Base-by-base conservation (phyloP, 208 protist genomes). In the Trypanosoma platydactyli region DNA sequence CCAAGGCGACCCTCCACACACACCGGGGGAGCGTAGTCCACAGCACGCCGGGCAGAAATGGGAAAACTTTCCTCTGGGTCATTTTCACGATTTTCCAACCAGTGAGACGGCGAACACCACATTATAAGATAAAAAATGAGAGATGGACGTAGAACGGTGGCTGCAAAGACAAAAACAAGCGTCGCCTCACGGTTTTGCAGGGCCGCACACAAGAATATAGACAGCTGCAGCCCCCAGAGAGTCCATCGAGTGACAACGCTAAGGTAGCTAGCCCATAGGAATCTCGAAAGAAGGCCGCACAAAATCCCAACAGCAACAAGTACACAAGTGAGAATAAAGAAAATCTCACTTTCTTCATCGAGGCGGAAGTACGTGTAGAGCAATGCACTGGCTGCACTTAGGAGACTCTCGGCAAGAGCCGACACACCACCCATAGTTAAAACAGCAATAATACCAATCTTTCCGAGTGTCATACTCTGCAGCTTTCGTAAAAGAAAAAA, bases 401-500 rank as follows among this genome's bases (percentile, higher is more conserved):
- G 35, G 12, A 86, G 5, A 42, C 68, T 79, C 30, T 90, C 81
- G 24, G 74, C 53, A 29, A 81, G 41, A 29, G 75, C 79, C 0
- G 81, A 75, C 5, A 82, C 59, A n/a, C 87, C 87, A 16, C 83
- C 83, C 18, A 86, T 27, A 1, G 76, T 29, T 0, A 90, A n/a
- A 24, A 82, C 54, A 25, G 79, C 69, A 22, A 78, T 33, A 57
- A 89, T 20, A 5, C 73, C 74, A 33, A 84, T 52, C 50, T 85
- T 85, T 15, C 85, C 85, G 22, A 88, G 44, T 13, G 79, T 81
- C 79, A 83, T 87, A 22, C 62, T 63, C 53, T 89, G 83, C 48
- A 92, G n/a, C 18, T 77, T 64, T 1, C 74, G 68, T 5, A 86
- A 24, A 0, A 83, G n/a, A 61, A 84, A 86, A 11, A 85, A 71